These are phyloP conservation scores for Epichloe coenophiala DNA, from an alignment of 2,329 filamentous ascomycete genomes.

Conservation along the genomic window DNA sequence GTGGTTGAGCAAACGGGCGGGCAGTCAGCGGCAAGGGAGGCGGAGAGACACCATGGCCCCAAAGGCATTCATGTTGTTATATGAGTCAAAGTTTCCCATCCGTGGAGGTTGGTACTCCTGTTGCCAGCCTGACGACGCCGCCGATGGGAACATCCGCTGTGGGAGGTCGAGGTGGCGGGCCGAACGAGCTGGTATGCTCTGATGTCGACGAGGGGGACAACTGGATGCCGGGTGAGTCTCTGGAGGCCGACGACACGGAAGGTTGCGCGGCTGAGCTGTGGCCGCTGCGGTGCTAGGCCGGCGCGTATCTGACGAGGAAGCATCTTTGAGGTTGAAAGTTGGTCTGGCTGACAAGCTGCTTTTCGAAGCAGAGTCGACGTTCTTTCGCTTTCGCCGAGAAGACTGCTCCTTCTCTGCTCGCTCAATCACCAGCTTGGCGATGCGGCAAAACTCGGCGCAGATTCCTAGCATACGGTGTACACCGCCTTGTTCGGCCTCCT, in stretches of 20 bases:
- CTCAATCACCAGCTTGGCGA: conserved; percentile 80
- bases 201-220: conserved; percentile 16
- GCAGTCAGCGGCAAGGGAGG: conserved; percentile 8
- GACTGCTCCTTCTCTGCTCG: conserved; percentile 78
- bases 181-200: conserved; percentile 13
- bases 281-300: conserved; percentile 1
- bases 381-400: conserved; percentile 74
- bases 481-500: conserved; percentile 78
- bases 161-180: conserved; percentile 10
- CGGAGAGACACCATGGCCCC: conserved; percentile 14
- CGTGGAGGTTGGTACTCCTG: conserved; percentile 28
- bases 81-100: conserved; percentile 28
- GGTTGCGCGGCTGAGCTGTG: conserved; percentile 2
- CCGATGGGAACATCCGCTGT: conserved; percentile 31
- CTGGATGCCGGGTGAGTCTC: conserved; percentile 9
- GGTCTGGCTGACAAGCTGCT: conserved; percentile 2
- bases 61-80: conserved; percentile 34
- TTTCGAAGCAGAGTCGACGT: conserved; percentile 31
- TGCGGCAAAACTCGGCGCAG: conserved; percentile 92
- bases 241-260: conserved; percentile 1
- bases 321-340: neutral
- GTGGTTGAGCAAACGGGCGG: conserved; percentile 61
- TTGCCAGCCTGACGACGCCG: conserved; percentile 32
- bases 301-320: conserved; percentile 2
- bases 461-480: conserved; percentile 89